Percentiles rank a stretch among this genome's conserved stretches.
These are phyloP conservation scores for Backusella mclennaniae DNA, from an alignment of 192 early-diverging fungal genomes.

Conservation along the genomic window DNA sequence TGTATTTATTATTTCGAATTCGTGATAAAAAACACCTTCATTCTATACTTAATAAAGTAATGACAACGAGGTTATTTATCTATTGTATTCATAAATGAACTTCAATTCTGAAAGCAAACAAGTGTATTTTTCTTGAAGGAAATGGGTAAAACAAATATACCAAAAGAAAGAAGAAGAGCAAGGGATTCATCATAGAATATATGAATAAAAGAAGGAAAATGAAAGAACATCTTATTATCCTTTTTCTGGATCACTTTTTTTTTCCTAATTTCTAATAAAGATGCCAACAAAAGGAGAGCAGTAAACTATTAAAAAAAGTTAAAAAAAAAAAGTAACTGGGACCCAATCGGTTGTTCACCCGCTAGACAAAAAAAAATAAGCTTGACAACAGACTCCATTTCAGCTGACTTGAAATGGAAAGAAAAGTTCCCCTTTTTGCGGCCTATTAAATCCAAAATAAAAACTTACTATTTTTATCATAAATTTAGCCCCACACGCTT, in stretches of 20 bases:
- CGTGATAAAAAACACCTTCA: background rate
- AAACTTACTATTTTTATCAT: conserved; percentile 10
- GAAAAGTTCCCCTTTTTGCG: background rate
- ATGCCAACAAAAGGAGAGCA: background rate
- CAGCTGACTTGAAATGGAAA: background rate
- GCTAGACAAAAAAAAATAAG: background rate
- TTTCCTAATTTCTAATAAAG: background rate
- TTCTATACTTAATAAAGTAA: background rate
- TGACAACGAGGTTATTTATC: background rate
- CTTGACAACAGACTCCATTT: background rate
- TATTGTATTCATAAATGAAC: background rate
- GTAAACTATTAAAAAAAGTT: background rate
- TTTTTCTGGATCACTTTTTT: background rate
- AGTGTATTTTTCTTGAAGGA: background rate
- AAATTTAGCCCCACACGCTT: background rate
- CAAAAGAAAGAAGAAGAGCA: background rate
- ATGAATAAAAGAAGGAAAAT: background rate
- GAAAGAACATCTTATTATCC: background rate
- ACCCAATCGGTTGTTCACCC: background rate
- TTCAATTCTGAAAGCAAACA: background rate
- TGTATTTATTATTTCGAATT: background rate
- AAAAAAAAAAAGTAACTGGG: background rate
- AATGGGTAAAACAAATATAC: background rate
- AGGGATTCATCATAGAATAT: background rate
- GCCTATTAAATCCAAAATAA: background rate